A percentile compares a stretch with the other conserved stretches of the same genome.
phyloP scores from a whole-genome alignment of 192 early-diverging fungal species.

The Funneliformis geosporum region DNA sequence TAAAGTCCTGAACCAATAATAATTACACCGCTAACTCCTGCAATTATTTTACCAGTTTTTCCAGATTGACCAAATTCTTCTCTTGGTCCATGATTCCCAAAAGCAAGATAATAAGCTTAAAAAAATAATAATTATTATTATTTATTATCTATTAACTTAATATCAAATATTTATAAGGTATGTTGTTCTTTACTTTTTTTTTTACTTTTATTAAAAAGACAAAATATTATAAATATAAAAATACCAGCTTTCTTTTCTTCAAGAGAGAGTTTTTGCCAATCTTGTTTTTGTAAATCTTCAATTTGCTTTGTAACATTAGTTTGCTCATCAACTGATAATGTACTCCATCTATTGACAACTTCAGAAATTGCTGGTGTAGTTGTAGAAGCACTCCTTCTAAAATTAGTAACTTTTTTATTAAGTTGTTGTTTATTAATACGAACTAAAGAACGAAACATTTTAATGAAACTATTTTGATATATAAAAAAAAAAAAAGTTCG shows the following conservation, averaged over 20 bases:
- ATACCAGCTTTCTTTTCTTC: constrained; percentile 96
- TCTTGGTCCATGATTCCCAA: constrained; percentile 90
- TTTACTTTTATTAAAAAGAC: no score
- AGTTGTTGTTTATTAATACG: background rate
- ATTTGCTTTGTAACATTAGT: constrained; percentile 77
- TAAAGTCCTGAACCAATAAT: constrained; percentile 56
- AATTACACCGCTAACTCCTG: constrained; percentile 63
- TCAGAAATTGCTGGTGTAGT: constrained; percentile 54
- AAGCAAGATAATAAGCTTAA: constrained; percentile 91
- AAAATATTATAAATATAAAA: background rate
- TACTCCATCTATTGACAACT: constrained; percentile 62
- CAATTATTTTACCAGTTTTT: constrained; percentile 67
- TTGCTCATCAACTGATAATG: constrained; percentile 77
- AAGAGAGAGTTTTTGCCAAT: constrained; percentile 91
- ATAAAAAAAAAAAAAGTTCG: background rate
- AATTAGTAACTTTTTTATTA: background rate
- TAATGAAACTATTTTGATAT: background rate
- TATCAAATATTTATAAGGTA: background rate
- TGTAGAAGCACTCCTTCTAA: constrained; percentile 46
- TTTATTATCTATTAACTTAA: background rate
- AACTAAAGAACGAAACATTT: background rate
- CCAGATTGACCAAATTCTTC: constrained; percentile 70
- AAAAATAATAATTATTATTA: no score
- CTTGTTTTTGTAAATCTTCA: constrained; percentile 85
- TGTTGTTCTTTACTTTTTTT: no score